phyloP scores from a whole-genome alignment of 768 basidiomycete species.

The Calvatia gigantea region DNA sequence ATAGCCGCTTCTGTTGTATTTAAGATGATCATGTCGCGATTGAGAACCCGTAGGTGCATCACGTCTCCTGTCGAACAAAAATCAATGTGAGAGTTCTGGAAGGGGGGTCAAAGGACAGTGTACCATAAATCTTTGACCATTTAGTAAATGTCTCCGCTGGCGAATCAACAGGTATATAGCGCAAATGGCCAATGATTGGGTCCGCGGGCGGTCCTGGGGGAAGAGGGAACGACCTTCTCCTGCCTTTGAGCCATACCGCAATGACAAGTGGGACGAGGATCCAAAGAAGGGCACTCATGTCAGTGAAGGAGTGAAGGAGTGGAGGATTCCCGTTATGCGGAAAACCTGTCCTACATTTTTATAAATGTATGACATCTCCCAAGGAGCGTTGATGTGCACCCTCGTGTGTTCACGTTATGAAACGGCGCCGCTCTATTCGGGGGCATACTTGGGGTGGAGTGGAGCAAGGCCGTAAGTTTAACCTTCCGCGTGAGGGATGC shows the following conservation, averaged over 20 bases:
- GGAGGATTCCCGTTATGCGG: too few relatives aligned
- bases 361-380: too few relatives aligned
- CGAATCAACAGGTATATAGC: neutral
- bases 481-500: too few relatives aligned
- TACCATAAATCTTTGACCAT: conserved; percentile 4
- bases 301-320: neutral
- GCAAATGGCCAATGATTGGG: neutral
- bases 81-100: neutral
- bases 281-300: neutral
- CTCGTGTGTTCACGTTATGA: too few relatives aligned
- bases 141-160: neutral
- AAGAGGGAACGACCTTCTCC: neutral
- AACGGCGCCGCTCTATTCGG: too few relatives aligned
- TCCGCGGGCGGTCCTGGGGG: neutral
- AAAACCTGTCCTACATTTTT: too few relatives aligned
- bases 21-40: conserved; percentile 12
- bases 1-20: conserved; percentile 13
- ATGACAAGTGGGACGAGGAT: neutral
- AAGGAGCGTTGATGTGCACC: too few relatives aligned
- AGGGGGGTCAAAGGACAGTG: neutral
- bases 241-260: too few relatives aligned
- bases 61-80: neutral
- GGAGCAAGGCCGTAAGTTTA: too few relatives aligned
- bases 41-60: neutral
- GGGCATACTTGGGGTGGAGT: too few relatives aligned